A percentile compares a stretch with the other conserved stretches of the same genome.
These are phyloP conservation scores for Leptographium procerum DNA, from an alignment of 2,329 filamentous ascomycete genomes.

Conservation along the genomic window DNA sequence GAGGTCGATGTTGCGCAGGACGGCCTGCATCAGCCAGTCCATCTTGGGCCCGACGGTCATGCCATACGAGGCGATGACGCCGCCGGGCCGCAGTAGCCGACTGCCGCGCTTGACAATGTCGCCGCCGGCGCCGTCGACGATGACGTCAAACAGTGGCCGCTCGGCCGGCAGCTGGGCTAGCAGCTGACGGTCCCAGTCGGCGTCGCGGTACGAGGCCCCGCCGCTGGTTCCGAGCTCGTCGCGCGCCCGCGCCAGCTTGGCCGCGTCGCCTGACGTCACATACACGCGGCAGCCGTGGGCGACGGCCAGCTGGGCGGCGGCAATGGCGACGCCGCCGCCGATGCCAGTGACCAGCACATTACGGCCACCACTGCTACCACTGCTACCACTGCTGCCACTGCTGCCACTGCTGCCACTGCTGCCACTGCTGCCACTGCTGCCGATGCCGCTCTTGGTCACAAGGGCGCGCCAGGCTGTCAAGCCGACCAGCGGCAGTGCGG, in stretches of 20 bases:
- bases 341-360: constrained; percentile 86
- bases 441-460: constrained; percentile 61
- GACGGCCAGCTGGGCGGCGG: constrained; percentile 68
- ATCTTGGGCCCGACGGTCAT: constrained; percentile 84
- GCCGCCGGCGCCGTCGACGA: constrained; percentile 85
- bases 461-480: constrained; percentile 82
- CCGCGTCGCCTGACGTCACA: constrained; percentile 63
- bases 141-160: constrained; percentile 62
- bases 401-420: too few relatives aligned
- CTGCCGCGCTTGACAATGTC: constrained; percentile 62
- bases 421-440: too few relatives aligned
- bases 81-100: constrained; percentile 66
- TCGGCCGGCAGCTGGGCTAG: constrained; percentile 49
- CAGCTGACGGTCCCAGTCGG: constrained; percentile 73
- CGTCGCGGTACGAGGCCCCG: constrained; percentile 71
- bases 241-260: constrained; percentile 64
- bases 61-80: constrained; percentile 76
- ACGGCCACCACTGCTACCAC: constrained; percentile 31
- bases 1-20: constrained; percentile 80
- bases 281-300: constrained; percentile 67
- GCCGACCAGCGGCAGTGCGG: constrained; percentile 74
- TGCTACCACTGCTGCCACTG: constrained; percentile 29
- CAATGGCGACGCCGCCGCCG: constrained; percentile 81
- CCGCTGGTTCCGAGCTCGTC: constrained; percentile 61
- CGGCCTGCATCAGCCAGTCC: constrained; percentile 74